Conservation (phyloP, 768 basidiomycete species). For the Pleurotus platypus region DNA sequence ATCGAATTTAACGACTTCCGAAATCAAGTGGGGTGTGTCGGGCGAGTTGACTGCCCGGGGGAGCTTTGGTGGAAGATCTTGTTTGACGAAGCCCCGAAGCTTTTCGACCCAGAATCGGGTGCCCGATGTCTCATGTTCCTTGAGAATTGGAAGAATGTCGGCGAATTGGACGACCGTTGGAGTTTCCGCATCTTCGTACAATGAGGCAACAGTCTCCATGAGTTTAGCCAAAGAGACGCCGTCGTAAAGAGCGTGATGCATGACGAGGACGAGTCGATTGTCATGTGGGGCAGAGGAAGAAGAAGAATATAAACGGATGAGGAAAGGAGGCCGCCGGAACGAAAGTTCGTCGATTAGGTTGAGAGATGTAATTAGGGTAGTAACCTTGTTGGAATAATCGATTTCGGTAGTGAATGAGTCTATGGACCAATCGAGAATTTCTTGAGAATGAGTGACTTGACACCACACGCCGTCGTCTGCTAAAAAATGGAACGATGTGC, state of each 20-base stretch:
- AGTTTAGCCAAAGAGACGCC: conserved; percentile 37
- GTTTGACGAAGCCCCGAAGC: conserved; percentile 20
- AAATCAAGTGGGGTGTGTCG: conserved; percentile 8
- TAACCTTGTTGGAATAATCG: conserved; percentile 17
- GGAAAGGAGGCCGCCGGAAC: conserved; percentile 24
- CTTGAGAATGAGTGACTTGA: conserved; percentile 24
- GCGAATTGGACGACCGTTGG: conserved; percentile 27
- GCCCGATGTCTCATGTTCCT: conserved; percentile 33
- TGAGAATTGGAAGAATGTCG: conserved; percentile 31
- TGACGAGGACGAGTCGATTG: conserved; percentile 29
- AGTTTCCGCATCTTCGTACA: conserved; percentile 22
- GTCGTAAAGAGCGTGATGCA: conserved; percentile 49
- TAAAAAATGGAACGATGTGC: conserved; percentile 45
- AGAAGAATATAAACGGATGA: conserved; percentile 26
- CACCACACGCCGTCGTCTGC: conserved; percentile 29
- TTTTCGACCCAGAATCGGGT: conserved; percentile 32
- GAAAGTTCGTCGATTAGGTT: conserved; percentile 17
- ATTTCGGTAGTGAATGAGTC: conserved; percentile 12
- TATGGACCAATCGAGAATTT: conserved; percentile 18
- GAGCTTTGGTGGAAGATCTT: conserved; percentile 12
- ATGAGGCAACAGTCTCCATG: conserved; percentile 23
- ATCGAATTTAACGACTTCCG: conserved; percentile 13
- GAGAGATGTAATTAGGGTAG: conserved; percentile 15
- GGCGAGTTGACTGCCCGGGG: background rate
- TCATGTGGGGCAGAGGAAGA: background rate